These are phyloP conservation scores for Trichosporon sp. DNA, from an alignment of 1,284 basidiomycete genomes.

Conservation along the genomic window DNA sequence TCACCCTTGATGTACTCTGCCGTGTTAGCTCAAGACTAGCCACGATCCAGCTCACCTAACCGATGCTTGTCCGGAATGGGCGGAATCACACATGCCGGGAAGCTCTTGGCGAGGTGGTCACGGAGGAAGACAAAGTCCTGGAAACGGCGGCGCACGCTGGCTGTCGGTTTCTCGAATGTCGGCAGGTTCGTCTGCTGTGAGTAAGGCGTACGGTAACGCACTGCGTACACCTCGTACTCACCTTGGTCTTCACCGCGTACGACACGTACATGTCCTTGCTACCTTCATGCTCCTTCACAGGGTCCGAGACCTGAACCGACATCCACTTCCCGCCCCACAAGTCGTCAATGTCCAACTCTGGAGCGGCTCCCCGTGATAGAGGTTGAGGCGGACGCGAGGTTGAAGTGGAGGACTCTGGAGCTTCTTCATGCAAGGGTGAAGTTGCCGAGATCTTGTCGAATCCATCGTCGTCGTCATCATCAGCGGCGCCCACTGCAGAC, in stretches of 20 bases:
- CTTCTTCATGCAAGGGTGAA: slow-evolving; percentile 11
- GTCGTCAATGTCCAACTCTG: slow-evolving; percentile 12
- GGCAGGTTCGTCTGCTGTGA: slow-evolving; percentile 40
- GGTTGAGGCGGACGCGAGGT: neutral
- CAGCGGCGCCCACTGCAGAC: slow-evolving; percentile 16
- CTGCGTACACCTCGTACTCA: slow-evolving; percentile 43
- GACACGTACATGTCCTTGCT: slow-evolving; percentile 95
- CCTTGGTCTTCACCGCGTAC: slow-evolving; percentile 85
- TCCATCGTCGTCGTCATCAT: slow-evolving; percentile 35
- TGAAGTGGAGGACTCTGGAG: slow-evolving; percentile 10
- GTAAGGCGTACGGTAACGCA: neutral
- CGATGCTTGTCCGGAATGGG: slow-evolving; percentile 95
- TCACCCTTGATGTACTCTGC: slow-evolving; percentile 95
- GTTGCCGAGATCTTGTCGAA: slow-evolving; percentile 39
- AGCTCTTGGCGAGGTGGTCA: slow-evolving; percentile 81
- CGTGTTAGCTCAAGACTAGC: neutral
- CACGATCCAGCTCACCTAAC: slow-evolving; percentile 59
- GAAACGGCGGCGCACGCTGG: slow-evolving; percentile 81
- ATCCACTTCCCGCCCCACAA: slow-evolving; percentile 79
- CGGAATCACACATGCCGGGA: slow-evolving; percentile 93
- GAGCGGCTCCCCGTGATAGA: neutral
- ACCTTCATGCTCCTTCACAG: slow-evolving; percentile 89
- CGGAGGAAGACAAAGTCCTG: slow-evolving; percentile 95
- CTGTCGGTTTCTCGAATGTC: slow-evolving; percentile 49
- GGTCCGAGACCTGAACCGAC: slow-evolving; percentile 78